These are phyloP conservation scores for Termitomyces sp. DNA, from an alignment of 768 basidiomycete species.

Conservation along the genomic window DNA sequence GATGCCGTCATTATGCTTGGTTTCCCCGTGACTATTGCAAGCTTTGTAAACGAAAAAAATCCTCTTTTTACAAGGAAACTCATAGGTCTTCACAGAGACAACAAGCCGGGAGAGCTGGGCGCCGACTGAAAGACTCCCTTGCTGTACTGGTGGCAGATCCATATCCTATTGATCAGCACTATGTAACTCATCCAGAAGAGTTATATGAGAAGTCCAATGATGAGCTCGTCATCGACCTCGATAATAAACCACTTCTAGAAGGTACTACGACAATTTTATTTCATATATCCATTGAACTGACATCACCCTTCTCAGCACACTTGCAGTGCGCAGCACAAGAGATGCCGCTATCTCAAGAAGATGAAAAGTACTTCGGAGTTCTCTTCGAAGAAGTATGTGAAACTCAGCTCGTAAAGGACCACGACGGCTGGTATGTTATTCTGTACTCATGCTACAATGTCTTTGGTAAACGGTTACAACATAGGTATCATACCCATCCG, in stretches of 20 bases:
- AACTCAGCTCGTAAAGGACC: conserved; percentile 52
- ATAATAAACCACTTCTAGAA: conserved; percentile 72
- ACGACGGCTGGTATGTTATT: conserved; percentile 68
- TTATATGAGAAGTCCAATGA: conserved; percentile 59
- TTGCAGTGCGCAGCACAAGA: conserved; percentile 85
- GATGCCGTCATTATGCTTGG: conserved; percentile 89
- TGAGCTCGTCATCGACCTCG: conserved; percentile 65
- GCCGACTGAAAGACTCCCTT: conserved; percentile 74
- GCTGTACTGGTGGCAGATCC: conserved; percentile 66
- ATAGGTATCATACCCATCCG: conserved; percentile 78
- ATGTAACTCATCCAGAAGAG: conserved; percentile 60
- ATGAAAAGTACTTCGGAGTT: conserved; percentile 69
- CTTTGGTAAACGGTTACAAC: not conserved
- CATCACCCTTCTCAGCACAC: conserved; percentile 42
- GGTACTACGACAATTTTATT: conserved; percentile 17
- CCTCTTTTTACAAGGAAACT: not conserved
- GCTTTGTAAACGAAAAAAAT: conserved; percentile 49
- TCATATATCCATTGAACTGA: not conserved
- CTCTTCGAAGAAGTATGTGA: conserved; percentile 54
- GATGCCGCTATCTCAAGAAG: conserved; percentile 69
- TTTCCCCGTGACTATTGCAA: conserved; percentile 75
- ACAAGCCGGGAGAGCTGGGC: conserved; percentile 85
- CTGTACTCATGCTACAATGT: not conserved
- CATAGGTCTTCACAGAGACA: conserved; percentile 50
- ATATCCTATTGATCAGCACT: conserved; percentile 72